Percentiles rank a stretch among this genome's conserved stretches.
Conservation (phyloP, 1,139 yeast species). For the Meyerozyma carpophila region DNA sequence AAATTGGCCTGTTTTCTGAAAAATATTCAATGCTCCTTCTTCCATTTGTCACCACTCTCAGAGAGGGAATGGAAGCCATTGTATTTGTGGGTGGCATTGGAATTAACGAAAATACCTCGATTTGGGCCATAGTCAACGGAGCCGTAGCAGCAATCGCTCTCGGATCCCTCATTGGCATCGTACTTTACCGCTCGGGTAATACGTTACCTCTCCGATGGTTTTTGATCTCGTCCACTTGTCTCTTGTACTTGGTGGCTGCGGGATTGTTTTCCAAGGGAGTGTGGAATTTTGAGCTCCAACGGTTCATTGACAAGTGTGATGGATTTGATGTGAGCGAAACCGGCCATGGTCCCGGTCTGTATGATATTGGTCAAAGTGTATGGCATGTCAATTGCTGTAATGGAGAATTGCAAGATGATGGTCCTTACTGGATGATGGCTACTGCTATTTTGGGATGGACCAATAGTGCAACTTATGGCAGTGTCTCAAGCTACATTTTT, state of each 20-base stretch:
- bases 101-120: slow-evolving; percentile 34
- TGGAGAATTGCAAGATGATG: slow-evolving; percentile 38
- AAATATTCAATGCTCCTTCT: slow-evolving; percentile 37
- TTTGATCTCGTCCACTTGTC: slow-evolving; percentile 34
- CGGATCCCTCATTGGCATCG: slow-evolving; percentile 31
- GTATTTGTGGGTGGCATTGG: slow-evolving; percentile 47
- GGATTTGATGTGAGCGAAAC: slow-evolving; percentile 45
- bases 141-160: slow-evolving; percentile 24
- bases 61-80: slow-evolving; percentile 47
- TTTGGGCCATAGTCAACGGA: slow-evolving; percentile 29
- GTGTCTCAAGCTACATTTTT: slow-evolving; percentile 31
- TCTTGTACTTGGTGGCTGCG: slow-evolving; percentile 40
- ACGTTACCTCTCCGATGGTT: slow-evolving; percentile 38
- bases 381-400: slow-evolving; percentile 49
- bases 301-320: slow-evolving; percentile 34
- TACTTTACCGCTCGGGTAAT: slow-evolving; percentile 39
- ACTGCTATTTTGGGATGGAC: slow-evolving; percentile 47
- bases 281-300: slow-evolving; percentile 42
- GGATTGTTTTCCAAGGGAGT: slow-evolving; percentile 43
- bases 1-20: slow-evolving; percentile 12
- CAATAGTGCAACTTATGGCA: slow-evolving; percentile 44
- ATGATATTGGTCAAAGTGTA: slow-evolving; percentile 33
- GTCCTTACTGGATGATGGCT: slow-evolving; percentile 37
- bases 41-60: slow-evolving; percentile 40
- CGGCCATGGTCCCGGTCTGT: slow-evolving; percentile 45